Evolutionary conservation across 345 rosid species (phyloP).

Genomic region (Populus tremula): DNA sequence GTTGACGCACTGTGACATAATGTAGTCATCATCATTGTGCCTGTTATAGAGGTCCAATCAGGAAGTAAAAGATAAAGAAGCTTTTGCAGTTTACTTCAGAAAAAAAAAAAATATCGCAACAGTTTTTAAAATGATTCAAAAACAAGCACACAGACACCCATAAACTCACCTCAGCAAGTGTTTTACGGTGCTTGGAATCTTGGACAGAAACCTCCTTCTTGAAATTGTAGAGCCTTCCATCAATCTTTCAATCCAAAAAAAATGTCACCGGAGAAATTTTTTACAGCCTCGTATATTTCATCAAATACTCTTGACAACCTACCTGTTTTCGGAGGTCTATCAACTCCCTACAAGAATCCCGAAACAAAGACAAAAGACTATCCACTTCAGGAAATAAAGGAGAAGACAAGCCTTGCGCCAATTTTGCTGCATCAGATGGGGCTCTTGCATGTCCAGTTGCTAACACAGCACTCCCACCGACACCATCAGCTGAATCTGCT

Average conservation of each 20-base stretch:
- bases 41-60: background rate
- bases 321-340: slow-evolving; percentile 91
- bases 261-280: slow-evolving; percentile 11
- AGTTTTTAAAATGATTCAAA: background rate
- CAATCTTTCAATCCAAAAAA: slow-evolving; percentile 64
- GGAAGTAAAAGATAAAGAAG: background rate
- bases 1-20: too few relatives aligned
- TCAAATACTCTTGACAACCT: slow-evolving; percentile 3
- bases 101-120: background rate
- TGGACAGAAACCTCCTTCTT: slow-evolving; percentile 90
- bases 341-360: slow-evolving; percentile 86
- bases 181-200: slow-evolving; percentile 92
- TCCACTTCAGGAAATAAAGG: slow-evolving; percentile 97
- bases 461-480: slow-evolving; percentile 55
- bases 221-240: slow-evolving; percentile 76
- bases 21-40: too few relatives aligned
- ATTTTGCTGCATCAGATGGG: slow-evolving; percentile 53
- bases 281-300: background rate
- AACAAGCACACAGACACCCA: background rate
- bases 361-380: slow-evolving; percentile 73
- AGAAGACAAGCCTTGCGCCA: slow-evolving; percentile 48
- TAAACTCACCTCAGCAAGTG: slow-evolving; percentile 77
- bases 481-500: slow-evolving; percentile 56
- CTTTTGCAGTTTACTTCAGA: background rate
- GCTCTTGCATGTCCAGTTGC: slow-evolving; percentile 65